phyloP scores from a whole-genome alignment of 352 stramenopile genomes.

The Phytophthora crassamura region DNA sequence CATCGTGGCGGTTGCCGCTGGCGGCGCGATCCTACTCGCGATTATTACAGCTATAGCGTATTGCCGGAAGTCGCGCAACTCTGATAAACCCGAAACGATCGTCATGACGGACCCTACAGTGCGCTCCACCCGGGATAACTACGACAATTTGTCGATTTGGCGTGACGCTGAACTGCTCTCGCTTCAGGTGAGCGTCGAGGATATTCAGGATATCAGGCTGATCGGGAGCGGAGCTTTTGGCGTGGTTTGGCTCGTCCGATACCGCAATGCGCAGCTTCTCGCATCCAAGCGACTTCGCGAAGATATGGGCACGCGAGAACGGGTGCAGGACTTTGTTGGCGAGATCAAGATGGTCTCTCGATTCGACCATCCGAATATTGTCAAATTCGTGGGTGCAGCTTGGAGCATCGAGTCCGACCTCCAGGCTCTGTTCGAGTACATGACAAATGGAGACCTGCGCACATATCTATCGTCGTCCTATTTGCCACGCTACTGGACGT shows the following conservation, averaged over 20 bases:
- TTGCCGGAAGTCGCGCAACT: slow-evolving; percentile 9
- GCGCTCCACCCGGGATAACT: slow-evolving; percentile 21
- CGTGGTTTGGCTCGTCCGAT: slow-evolving; percentile 38
- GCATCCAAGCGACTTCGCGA: slow-evolving; percentile 37
- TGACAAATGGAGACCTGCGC: slow-evolving; percentile 54
- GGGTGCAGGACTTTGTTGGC: slow-evolving; percentile 24
- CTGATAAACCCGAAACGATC: slow-evolving; percentile 13
- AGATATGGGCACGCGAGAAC: slow-evolving; percentile 20
- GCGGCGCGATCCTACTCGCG: slow-evolving; percentile 16
- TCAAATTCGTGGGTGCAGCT: slow-evolving; percentile 51
- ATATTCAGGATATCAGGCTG: slow-evolving; percentile 34
- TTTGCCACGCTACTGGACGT: slow-evolving; percentile 26
- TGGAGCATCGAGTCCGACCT: slow-evolving; percentile 55
- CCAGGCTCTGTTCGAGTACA: slow-evolving; percentile 59
- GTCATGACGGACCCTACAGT: slow-evolving; percentile 21
- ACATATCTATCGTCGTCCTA: slow-evolving; percentile 28
- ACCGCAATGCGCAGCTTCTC: slow-evolving; percentile 21
- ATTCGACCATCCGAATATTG: slow-evolving; percentile 44
- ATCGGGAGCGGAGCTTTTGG: slow-evolving; percentile 38
- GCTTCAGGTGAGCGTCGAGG: slow-evolving; percentile 24
- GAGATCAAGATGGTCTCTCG: slow-evolving; percentile 44
- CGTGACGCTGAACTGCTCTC: slow-evolving; percentile 24
- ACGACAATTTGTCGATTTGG: slow-evolving; percentile 35
- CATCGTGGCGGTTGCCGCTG: slow-evolving; percentile 23
- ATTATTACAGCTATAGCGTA: slow-evolving; percentile 20